Conservation (phyloP, 169 alveolate genomes). For the Plasmodium gallinaceum region DNA sequence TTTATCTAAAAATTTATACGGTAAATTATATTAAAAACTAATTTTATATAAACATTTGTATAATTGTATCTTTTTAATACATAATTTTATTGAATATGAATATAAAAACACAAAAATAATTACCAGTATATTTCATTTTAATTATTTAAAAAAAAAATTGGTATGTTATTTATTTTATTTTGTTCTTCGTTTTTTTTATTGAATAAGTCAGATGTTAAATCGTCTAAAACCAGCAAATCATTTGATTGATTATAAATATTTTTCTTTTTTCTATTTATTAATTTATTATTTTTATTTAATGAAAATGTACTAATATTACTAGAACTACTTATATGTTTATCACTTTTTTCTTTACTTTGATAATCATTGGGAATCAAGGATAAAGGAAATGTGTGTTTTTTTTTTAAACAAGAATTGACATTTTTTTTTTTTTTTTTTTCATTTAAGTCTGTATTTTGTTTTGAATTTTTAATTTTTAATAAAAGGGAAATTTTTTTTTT, state of each 20-base stretch:
- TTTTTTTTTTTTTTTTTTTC: slow-evolving; percentile 20
- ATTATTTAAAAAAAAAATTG: slow-evolving; percentile 63
- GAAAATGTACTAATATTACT: slow-evolving; percentile 11
- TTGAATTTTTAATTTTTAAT: slow-evolving; percentile 19
- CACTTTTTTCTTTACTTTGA: not conserved
- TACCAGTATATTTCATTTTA: not conserved
- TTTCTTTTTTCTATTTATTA: slow-evolving; percentile 28
- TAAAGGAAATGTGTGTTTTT: not conserved
- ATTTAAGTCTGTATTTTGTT: not conserved
- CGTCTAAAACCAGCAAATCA: slow-evolving; percentile 28
- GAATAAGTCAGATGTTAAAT: slow-evolving; percentile 28
- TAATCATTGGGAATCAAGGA: not conserved
- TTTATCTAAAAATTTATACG: too few species aligned
- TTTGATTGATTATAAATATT: slow-evolving; percentile 12
- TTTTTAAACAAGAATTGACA: not conserved
- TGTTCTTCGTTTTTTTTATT: slow-evolving; percentile 12
- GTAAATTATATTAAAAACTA: too few species aligned
- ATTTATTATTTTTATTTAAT: not conserved
- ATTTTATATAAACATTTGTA: too few species aligned
- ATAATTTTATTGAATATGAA: too few species aligned
- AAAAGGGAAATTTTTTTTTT: slow-evolving; percentile 44
- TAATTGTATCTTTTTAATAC: too few species aligned
- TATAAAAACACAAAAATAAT: too few species aligned
- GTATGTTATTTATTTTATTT: slow-evolving; percentile 28
- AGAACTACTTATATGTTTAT: not conserved